phyloP scores from a whole-genome alignment of 192 early-diverging fungal genomes.

The Entophlyctis luteolus region DNA sequence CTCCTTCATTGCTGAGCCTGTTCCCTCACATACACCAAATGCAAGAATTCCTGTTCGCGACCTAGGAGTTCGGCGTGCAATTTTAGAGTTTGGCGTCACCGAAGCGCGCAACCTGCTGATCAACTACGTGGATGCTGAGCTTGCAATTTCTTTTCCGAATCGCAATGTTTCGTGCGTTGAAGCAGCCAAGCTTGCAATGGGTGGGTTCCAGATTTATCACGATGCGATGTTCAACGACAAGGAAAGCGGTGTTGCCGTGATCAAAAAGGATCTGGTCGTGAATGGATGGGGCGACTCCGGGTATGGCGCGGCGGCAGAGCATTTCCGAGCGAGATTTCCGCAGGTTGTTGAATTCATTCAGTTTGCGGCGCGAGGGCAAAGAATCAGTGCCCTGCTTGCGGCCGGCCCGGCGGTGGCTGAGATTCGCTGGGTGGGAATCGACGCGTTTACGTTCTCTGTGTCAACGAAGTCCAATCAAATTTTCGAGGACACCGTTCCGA shows the following conservation, averaged over 20 bases:
- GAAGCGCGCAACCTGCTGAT: not conserved
- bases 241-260: not conserved
- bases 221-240: not conserved
- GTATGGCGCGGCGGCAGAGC: too few species aligned
- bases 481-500: not conserved
- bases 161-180: constrained; percentile 17
- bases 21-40: constrained; percentile 2
- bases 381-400: not conserved
- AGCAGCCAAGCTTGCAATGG: constrained; percentile 2
- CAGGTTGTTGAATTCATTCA: constrained; percentile 19
- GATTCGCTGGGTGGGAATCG: constrained; percentile 19
- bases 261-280: not conserved
- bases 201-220: constrained; percentile 1
- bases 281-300: too few species aligned
- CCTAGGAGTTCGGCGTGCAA: not conserved
- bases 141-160: not conserved
- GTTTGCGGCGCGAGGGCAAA: constrained; percentile 5
- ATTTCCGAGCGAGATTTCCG: constrained; percentile 14
- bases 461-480: not conserved
- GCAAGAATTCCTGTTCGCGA: constrained; percentile 2
- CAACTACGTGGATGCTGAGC: not conserved
- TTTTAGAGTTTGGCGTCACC: not conserved
- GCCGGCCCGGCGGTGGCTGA: constrained; percentile 14
- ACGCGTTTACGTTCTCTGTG: not conserved
- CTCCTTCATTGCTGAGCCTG: constrained; percentile 10